A percentile compares a stretch with the other conserved stretches of the same genome.
Evolutionary conservation across 2,329 filamentous ascomycete genomes (phyloP).

Genomic region (Arthroderma sp.): DNA sequence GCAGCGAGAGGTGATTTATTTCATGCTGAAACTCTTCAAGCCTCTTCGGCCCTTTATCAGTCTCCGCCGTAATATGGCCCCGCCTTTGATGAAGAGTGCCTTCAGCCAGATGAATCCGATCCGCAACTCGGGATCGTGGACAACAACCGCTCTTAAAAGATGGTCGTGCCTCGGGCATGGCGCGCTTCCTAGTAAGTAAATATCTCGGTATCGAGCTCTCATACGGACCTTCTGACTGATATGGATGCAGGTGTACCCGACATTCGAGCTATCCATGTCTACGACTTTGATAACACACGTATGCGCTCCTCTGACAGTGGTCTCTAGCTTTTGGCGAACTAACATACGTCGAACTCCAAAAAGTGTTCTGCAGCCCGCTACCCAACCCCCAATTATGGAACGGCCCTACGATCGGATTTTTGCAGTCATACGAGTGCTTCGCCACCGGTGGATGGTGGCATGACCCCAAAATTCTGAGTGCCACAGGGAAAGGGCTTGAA

Average conservation of each 20-base stretch:
- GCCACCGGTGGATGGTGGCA: conserved; percentile 94
- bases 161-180: conserved; percentile 60
- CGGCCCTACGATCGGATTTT: conserved; percentile 57
- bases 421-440: conserved; percentile 65
- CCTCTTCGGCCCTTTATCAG: too few species aligned
- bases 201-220: background rate
- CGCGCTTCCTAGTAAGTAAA: conserved; percentile 49
- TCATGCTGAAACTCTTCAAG: too few species aligned
- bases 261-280: conserved; percentile 75
- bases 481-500: conserved; percentile 71
- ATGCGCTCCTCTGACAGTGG: conserved; percentile 20
- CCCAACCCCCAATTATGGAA: conserved; percentile 86
- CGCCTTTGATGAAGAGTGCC: conserved; percentile 17
- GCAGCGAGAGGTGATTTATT: too few species aligned
- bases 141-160: conserved; percentile 61
- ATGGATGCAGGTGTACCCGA: conserved; percentile 41
- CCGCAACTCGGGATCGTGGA: conserved; percentile 26
- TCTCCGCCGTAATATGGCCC: conserved; percentile 17
- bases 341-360: background rate
- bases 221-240: background rate
- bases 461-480: conserved; percentile 68
- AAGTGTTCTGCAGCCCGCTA: conserved; percentile 81
- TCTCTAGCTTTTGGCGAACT: background rate
- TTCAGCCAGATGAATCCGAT: conserved; percentile 13
- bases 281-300: conserved; percentile 97